A percentile compares a stretch with the other conserved stretches of the same genome.
phyloP scores from a whole-genome alignment of 202 grass and related monocot genomes.

The Sporobolus alterniflorus region DNA sequence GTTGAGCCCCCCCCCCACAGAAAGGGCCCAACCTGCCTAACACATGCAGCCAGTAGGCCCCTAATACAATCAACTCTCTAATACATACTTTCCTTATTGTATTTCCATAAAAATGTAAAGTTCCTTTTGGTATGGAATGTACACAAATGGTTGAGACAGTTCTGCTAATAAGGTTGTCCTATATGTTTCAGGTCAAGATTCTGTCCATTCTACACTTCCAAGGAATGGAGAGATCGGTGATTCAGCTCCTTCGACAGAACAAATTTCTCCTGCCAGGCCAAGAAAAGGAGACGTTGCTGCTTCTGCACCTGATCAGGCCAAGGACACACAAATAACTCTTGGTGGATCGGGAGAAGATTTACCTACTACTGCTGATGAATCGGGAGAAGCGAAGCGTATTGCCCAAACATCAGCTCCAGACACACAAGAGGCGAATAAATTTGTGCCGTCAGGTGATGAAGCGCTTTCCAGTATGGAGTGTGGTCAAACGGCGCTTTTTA shows the following conservation, averaged over 20 bases:
- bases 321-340: neutral
- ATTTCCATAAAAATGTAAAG: no score
- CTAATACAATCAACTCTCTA: no score
- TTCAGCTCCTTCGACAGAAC: neutral
- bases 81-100: no score
- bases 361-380: neutral
- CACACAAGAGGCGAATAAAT: slow-evolving; percentile 3
- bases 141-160: no score
- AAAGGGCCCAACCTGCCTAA: no score
- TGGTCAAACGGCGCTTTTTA: neutral
- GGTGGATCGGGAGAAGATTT: slow-evolving; percentile 13
- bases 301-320: slow-evolving; percentile 25
- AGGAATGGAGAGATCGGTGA: neutral
- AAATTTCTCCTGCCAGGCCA: neutral
- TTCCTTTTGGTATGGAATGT: no score
- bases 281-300: neutral
- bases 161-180: no score
- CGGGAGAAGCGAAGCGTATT: neutral
- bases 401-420: slow-evolving; percentile 15
- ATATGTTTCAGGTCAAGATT: slow-evolving; percentile 45
- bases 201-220: neutral
- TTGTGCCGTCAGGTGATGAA: slow-evolving; percentile 20
- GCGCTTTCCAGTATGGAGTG: neutral
- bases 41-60: no score
- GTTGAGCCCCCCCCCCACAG: no score